These are phyloP conservation scores for Eremochloa ophiuroides DNA, from an alignment of 176 grass and related monocot species.

Conservation along the genomic window DNA sequence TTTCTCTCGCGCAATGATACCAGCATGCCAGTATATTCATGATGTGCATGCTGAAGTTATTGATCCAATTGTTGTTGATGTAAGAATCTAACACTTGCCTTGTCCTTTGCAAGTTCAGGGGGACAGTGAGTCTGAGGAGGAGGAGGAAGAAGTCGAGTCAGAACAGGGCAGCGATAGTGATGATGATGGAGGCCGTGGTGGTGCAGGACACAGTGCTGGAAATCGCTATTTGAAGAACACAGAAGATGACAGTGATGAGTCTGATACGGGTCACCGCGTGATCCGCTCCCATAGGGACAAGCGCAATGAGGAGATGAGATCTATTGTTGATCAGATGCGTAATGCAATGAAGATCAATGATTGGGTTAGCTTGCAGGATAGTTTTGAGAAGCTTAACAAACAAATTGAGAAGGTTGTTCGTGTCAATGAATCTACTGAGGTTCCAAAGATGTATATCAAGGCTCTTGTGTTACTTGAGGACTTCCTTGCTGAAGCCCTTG, in stretches of 20 bases:
- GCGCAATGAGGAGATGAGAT: constrained; percentile 81
- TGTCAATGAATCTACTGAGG: constrained; percentile 77
- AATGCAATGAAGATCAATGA: constrained; percentile 99
- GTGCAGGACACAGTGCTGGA: not conserved
- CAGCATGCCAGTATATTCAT: not conserved
- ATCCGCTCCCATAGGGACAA: constrained; percentile 75
- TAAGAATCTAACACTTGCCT: not conserved
- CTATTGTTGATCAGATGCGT: constrained; percentile 85
- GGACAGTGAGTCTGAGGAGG: constrained; percentile 80
- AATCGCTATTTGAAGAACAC: constrained; percentile 50
- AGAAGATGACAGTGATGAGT: constrained; percentile 72
- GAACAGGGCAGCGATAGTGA: constrained; percentile 42
- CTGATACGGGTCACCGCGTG: constrained; percentile 60
- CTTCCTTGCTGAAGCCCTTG: constrained; percentile 81
- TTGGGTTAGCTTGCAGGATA: constrained; percentile 87
- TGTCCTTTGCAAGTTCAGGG: constrained; percentile 37
- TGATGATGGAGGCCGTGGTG: constrained; percentile 6
- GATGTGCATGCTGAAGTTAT: not conserved
- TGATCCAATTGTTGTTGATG: not conserved
- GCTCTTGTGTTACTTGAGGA: constrained; percentile 85
- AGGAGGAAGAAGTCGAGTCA: constrained; percentile 53
- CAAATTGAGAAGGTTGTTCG: constrained; percentile 91
- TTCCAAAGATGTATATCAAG: constrained; percentile 78
- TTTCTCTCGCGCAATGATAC: not conserved
- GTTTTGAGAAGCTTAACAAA: constrained; percentile 95